Conservation (phyloP, 2,329 filamentous ascomycete genomes). For the Diaporthe australafricana region DNA sequence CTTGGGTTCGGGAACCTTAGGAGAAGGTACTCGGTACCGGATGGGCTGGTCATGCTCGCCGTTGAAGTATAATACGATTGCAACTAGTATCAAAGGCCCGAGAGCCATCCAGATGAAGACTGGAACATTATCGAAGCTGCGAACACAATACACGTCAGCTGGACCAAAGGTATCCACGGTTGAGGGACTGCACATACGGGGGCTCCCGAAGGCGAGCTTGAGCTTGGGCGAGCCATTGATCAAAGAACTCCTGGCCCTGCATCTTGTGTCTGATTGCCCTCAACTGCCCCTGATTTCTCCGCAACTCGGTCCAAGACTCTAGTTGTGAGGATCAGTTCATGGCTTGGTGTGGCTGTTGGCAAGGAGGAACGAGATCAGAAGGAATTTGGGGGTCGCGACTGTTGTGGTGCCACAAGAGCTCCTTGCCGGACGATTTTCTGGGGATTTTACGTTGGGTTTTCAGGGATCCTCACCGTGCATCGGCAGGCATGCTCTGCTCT, state of each 20-base stretch:
- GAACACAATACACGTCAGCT: constrained; percentile 15
- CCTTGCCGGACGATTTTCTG: constrained; percentile 21
- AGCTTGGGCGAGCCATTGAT: constrained; percentile 34
- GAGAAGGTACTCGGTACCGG: constrained; percentile 70
- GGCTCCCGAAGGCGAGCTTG: constrained; percentile 32
- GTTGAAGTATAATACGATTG: constrained; percentile 16
- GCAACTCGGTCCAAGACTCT: neutral
- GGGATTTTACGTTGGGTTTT: constrained; percentile 21
- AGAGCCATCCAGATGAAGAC: constrained; percentile 28
- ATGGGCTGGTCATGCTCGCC: constrained; percentile 57
- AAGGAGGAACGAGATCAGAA: neutral
- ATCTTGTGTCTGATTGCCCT: constrained; percentile 17
- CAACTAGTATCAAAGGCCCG: constrained; percentile 26
- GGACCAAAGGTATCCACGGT: neutral
- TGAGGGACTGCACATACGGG: constrained; percentile 27
- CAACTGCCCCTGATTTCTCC: neutral
- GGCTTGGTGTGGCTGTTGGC: neutral
- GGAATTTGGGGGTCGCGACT: neutral
- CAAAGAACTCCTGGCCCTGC: constrained; percentile 26
- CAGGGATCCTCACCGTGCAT: constrained; percentile 29
- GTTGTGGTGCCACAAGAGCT: constrained; percentile 36
- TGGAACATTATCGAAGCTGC: constrained; percentile 27
- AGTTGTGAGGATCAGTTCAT: constrained; percentile 10
- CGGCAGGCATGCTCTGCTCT: constrained; percentile 4
- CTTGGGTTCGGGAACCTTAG: constrained; percentile 69